Percentiles rank a stretch among this genome's conserved stretches.
phyloP scores from a whole-genome alignment of 805 yeast genomes.

The Yamadazyma laniorum region DNA sequence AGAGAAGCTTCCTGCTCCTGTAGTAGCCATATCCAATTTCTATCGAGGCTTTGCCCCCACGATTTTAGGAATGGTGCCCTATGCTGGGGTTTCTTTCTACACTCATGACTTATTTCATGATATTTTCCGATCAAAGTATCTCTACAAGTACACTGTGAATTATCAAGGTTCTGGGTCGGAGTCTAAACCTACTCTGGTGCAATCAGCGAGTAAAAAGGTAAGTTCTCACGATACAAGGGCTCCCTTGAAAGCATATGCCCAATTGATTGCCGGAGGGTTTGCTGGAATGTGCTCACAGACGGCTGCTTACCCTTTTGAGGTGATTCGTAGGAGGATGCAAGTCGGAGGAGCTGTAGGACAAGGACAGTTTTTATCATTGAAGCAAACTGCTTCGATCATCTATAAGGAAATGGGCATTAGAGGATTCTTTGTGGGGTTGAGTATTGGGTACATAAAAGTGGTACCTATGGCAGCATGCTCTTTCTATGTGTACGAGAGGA shows the following conservation, averaged over 20 bases:
- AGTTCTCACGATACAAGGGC: conserved; percentile 45
- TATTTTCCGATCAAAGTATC: conserved; percentile 59
- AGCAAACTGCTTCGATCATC: conserved; percentile 56
- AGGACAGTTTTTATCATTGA: conserved; percentile 55
- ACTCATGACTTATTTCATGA: conserved; percentile 93
- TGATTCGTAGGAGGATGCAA: conserved; percentile 90
- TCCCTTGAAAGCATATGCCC: conserved; percentile 89
- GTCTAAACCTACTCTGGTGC: conserved; percentile 12
- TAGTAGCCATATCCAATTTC: conserved; percentile 58
- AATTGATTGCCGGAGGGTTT: conserved; percentile 88
- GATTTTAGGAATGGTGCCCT: conserved; percentile 92
- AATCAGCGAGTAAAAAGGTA: conserved; percentile 13
- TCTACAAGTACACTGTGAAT: conserved; percentile 54
- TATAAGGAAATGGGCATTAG: conserved; percentile 72
- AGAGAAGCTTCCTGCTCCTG: conserved; percentile 27
- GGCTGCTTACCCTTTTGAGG: conserved; percentile 96
- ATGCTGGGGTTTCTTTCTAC: conserved; percentile 96
- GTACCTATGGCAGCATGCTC: conserved; percentile 98
- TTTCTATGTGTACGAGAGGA: conserved; percentile 88
- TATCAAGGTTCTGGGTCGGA: conserved; percentile 9
- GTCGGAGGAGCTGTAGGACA: conserved; percentile 77
- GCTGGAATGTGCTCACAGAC: conserved; percentile 96
- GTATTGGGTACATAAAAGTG: conserved; percentile 93
- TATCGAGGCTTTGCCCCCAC: conserved; percentile 95
- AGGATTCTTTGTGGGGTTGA: conserved; percentile 92